Evolutionary conservation across 352 stramenopile species (phyloP).

Genomic region (Globisporangium radiosum): DNA sequence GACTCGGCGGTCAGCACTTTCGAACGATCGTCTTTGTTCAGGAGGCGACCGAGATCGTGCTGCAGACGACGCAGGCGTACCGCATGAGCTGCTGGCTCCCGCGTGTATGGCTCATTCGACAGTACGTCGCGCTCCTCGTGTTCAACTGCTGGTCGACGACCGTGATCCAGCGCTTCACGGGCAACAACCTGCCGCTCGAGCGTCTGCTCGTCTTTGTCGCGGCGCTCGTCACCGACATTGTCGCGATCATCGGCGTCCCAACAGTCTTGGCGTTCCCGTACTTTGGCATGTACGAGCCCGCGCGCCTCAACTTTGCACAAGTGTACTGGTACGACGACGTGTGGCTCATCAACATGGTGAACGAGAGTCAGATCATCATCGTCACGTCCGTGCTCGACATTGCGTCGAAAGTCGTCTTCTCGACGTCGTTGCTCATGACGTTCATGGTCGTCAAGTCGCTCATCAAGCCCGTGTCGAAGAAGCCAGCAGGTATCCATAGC

Average conservation of each 20-base stretch:
- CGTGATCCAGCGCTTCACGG: slow-evolving; percentile 8
- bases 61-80: slow-evolving; percentile 24
- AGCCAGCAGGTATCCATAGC: background rate
- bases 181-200: slow-evolving; percentile 6
- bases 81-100: slow-evolving; percentile 11
- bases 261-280: slow-evolving; percentile 11
- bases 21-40: slow-evolving; percentile 17
- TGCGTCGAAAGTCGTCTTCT: slow-evolving; percentile 1
- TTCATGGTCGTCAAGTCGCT: slow-evolving; percentile 16
- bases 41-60: slow-evolving; percentile 18
- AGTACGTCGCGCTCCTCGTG: slow-evolving; percentile 10
- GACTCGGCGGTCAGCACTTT: slow-evolving; percentile 18
- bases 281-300: slow-evolving; percentile 8
- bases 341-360: slow-evolving; percentile 19
- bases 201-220: slow-evolving; percentile 13
- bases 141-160: slow-evolving; percentile 19
- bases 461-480: slow-evolving; percentile 4
- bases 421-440: slow-evolving; percentile 8
- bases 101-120: slow-evolving; percentile 3
- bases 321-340: slow-evolving; percentile 15
- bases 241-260: slow-evolving; percentile 14
- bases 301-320: slow-evolving; percentile 2
- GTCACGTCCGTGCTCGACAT: slow-evolving; percentile 10
- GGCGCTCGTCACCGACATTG: slow-evolving; percentile 15
- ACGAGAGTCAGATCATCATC: slow-evolving; percentile 15